phyloP scores from a whole-genome alignment of 2,329 filamentous ascomycete genomes.

The Stachybotrys echinatus region DNA sequence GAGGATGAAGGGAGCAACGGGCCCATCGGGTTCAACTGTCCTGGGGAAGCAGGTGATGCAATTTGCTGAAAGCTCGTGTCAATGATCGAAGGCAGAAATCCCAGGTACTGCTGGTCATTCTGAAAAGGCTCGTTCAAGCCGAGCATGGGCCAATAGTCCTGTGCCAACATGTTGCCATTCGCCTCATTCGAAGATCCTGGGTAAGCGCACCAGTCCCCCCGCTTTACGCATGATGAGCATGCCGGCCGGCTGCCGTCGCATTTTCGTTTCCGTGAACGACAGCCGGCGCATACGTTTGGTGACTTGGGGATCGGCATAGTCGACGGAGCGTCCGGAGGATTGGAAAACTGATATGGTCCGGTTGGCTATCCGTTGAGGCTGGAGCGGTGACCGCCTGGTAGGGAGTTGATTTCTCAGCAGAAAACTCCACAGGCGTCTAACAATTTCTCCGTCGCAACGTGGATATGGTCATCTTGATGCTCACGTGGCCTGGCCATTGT shows the following conservation, averaged over 20 bases:
- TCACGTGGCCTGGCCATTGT: not conserved
- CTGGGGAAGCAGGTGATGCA: not conserved
- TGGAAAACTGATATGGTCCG: not conserved
- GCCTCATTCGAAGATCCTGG: constrained; percentile 7
- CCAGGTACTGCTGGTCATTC: not conserved
- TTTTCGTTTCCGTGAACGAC: constrained; percentile 18
- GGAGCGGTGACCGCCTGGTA: not conserved
- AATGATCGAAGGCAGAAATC: not conserved
- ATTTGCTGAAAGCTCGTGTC: not conserved
- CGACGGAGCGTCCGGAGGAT: not conserved
- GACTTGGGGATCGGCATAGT: constrained; percentile 8
- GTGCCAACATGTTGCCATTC: not conserved
- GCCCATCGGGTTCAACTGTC: not conserved
- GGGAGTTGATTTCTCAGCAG: not conserved
- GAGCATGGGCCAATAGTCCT: constrained; percentile 1
- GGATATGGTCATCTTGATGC: not conserved
- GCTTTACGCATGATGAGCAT: constrained; percentile 4
- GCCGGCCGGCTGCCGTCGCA: not conserved
- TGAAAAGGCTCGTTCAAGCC: not conserved
- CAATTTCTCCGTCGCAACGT: not conserved
- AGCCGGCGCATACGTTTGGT: constrained; percentile 16
- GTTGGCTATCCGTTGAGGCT: not conserved
- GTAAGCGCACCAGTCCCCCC: constrained; percentile 15
- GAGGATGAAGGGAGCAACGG: constrained; percentile 2
- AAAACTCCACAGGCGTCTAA: not conserved